A percentile compares a stretch with the other conserved stretches of the same genome.
These are phyloP conservation scores for Hyaloperonospora brassicae DNA, from an alignment of 352 stramenopile genomes.

Conservation along the genomic window DNA sequence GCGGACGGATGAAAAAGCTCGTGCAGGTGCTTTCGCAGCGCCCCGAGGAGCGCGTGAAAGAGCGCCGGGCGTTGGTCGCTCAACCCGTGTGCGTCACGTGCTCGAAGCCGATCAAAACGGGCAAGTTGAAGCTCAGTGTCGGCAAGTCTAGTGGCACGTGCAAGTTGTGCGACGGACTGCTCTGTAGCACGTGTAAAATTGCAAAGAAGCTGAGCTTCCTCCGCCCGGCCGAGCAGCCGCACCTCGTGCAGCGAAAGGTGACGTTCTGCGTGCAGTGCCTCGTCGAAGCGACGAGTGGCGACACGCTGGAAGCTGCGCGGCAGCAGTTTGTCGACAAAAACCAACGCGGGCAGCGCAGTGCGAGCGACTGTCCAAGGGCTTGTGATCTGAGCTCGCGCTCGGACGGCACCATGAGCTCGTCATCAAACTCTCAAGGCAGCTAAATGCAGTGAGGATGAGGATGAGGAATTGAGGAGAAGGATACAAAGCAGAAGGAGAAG, in stretches of 20 bases:
- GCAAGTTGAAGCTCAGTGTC: background rate
- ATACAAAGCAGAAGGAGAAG: too few species aligned
- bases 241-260: background rate
- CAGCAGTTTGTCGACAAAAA: slow-evolving; percentile 1
- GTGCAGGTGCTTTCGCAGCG: background rate
- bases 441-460: too few species aligned
- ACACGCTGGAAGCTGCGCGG: background rate
- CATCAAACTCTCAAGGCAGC: too few species aligned
- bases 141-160: slow-evolving; percentile 1
- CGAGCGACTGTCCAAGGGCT: background rate
- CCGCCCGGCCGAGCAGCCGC: background rate
- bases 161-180: background rate
- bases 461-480: too few species aligned
- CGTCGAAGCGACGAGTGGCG: background rate
- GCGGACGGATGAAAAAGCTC: background rate
- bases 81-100: background rate
- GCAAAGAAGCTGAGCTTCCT: slow-evolving; percentile 1
- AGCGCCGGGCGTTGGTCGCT: background rate
- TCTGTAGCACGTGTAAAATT: background rate
- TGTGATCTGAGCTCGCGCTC: background rate
- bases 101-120: background rate
- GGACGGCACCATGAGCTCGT: background rate
- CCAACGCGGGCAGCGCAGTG: background rate
- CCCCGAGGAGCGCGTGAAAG: background rate
- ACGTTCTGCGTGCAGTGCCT: background rate